Evolutionary conservation across 2,329 filamentous ascomycete species (phyloP).

Genomic region (Pyricularia grisea): DNA sequence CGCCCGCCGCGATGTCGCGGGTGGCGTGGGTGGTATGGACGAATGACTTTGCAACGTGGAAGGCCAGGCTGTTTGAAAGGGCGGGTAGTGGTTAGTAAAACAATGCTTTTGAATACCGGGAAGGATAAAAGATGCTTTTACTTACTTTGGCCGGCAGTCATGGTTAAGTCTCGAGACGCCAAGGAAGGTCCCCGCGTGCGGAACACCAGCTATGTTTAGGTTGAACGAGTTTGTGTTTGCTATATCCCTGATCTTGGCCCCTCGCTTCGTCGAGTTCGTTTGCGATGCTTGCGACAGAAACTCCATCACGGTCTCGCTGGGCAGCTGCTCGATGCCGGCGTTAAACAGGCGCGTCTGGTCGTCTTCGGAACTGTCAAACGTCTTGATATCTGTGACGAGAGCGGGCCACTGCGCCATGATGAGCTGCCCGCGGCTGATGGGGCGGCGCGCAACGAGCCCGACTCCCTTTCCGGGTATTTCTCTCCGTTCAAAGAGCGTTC

Average conservation of each 20-base stretch:
- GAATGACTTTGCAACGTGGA: conserved; percentile 20
- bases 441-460: conserved; percentile 13
- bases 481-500: neutral
- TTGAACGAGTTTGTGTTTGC: conserved; percentile 26
- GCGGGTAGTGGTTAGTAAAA: neutral
- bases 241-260: conserved; percentile 18
- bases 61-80: conserved; percentile 18
- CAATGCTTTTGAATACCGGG: neutral
- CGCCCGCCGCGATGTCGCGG: conserved; percentile 23
- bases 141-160: conserved; percentile 30
- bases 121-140: neutral
- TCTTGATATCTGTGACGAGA: conserved; percentile 8
- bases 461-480: conserved; percentile 14
- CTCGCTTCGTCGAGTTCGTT: conserved; percentile 6
- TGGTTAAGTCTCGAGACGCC: conserved; percentile 27
- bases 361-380: neutral
- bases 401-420: conserved; percentile 15
- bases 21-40: conserved; percentile 25
- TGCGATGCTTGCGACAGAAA: conserved; percentile 19
- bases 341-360: conserved; percentile 15
- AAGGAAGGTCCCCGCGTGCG: conserved; percentile 24
- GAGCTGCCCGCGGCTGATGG: conserved; percentile 10
- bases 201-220: conserved; percentile 17
- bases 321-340: conserved; percentile 18
- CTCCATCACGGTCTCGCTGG: conserved; percentile 10